Conservation (phyloP, 2,329 filamentous ascomycete species). For the Epichloe glyceriae region DNA sequence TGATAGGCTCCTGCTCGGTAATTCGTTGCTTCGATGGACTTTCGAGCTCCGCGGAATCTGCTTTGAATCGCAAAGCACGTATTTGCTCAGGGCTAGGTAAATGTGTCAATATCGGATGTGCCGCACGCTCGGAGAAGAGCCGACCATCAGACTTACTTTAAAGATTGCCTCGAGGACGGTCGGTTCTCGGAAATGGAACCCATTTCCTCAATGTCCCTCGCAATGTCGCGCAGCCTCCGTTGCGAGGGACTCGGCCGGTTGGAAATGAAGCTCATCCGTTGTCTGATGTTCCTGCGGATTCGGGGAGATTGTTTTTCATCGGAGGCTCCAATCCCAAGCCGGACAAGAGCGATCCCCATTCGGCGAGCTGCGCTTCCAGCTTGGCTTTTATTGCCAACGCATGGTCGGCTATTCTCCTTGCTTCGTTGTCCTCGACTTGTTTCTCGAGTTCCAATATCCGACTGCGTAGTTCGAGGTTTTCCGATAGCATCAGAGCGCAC, state of each 20-base stretch:
- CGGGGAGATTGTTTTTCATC: constrained; percentile 31
- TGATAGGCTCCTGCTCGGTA: constrained; percentile 42
- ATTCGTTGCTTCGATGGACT: constrained; percentile 47
- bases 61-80: constrained; percentile 40
- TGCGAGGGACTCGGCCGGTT: constrained; percentile 36
- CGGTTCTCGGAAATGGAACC: constrained; percentile 56
- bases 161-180: constrained; percentile 50
- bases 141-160: constrained; percentile 41
- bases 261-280: constrained; percentile 27
- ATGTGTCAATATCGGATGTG: not conserved
- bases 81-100: constrained; percentile 46
- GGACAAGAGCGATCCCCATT: constrained; percentile 55
- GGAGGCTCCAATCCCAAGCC: constrained; percentile 51
- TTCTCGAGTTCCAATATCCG: constrained; percentile 58
- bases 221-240: constrained; percentile 42
- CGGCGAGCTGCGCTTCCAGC: constrained; percentile 58
- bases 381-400: constrained; percentile 56
- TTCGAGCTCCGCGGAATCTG: constrained; percentile 54
- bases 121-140: not conserved
- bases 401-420: constrained; percentile 49
- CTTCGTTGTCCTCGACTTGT: constrained; percentile 48
- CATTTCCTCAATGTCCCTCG: constrained; percentile 37
- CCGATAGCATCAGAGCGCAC: constrained; percentile 59
- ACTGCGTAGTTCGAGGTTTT: constrained; percentile 62
- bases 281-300: constrained; percentile 27